A percentile compares a stretch with the other conserved stretches of the same genome.
phyloP scores from a whole-genome alignment of 257 asterid species.

The Salvia splendens region DNA sequence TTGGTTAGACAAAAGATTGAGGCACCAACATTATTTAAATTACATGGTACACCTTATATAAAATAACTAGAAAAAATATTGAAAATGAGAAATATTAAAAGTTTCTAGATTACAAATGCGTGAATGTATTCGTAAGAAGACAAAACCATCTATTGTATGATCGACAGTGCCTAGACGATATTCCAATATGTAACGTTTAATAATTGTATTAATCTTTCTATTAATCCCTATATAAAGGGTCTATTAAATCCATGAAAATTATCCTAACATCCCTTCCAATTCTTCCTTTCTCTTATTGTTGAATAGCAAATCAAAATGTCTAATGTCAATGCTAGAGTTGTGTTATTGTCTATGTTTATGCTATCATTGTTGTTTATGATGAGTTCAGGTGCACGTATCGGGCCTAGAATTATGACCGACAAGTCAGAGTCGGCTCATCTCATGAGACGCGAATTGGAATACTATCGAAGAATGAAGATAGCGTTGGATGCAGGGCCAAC shows the following conservation, averaged over 20 bases:
- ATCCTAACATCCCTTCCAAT: not conserved
- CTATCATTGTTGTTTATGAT: not conserved
- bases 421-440: not conserved
- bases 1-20: conserved; percentile 35
- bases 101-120: not conserved
- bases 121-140: conserved; percentile 17
- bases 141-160: conserved; percentile 31
- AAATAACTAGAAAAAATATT: not conserved
- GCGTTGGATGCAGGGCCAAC: conserved; percentile 29
- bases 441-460: conserved; percentile 35
- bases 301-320: conserved; percentile 7
- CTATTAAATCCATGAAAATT: not conserved
- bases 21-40: conserved; percentile 34
- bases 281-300: not conserved
- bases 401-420: not conserved
- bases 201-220: not conserved
- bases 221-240: conserved; percentile 22
- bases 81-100: not conserved
- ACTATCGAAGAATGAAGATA: conserved; percentile 41
- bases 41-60: conserved; percentile 14
- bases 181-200: conserved; percentile 11
- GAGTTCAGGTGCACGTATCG: conserved; percentile 3
- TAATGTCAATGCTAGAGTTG: not conserved
- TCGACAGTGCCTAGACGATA: conserved; percentile 30
- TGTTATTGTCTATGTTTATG: conserved; percentile 24